Percentiles rank a stretch among this genome's conserved stretches.
Conservation (phyloP, 352 stramenopile species). For the Hyaloperonospora arabidopsidis region DNA sequence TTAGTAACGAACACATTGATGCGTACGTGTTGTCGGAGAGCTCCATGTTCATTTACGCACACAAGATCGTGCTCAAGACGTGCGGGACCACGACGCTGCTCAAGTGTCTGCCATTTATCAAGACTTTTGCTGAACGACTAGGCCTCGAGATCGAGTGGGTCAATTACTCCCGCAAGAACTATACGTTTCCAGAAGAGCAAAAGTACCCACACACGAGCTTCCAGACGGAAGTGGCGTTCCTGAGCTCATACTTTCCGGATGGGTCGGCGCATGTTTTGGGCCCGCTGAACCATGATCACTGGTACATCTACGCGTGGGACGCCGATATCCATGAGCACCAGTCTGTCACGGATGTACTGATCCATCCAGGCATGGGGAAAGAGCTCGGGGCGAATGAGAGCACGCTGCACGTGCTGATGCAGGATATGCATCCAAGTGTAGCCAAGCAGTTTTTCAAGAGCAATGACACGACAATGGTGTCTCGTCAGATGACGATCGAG, state of each 20-base stretch:
- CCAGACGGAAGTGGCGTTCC: constrained; percentile 94
- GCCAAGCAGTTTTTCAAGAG: constrained; percentile 85
- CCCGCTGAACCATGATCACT: constrained; percentile 97
- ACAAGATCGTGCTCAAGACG: constrained; percentile 99
- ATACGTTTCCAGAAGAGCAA: constrained; percentile 97
- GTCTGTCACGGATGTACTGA: constrained; percentile 3
- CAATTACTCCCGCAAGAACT: constrained; percentile 99
- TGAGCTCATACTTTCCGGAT: constrained; percentile 85
- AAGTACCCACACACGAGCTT: constrained; percentile 95
- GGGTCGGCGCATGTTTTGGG: constrained; percentile 84
- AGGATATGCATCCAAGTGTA: constrained; percentile 77
- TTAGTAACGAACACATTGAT: constrained; percentile 95
- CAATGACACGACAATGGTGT: constrained; percentile 55
- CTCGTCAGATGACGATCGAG: constrained; percentile 88
- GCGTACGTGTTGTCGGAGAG: constrained; percentile 94
- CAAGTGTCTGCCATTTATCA: constrained; percentile 82
- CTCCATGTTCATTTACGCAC: constrained; percentile 97
- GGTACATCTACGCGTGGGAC: constrained; percentile 97
- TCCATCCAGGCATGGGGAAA: constrained; percentile 14
- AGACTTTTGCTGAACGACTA: constrained; percentile 74
- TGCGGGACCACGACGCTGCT: constrained; percentile 99
- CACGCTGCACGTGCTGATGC: constrained; percentile 80
- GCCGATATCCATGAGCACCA: constrained; percentile 78
- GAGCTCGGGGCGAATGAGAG: constrained; percentile 40
- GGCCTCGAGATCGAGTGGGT: constrained; percentile 97